Conservation (phyloP, 768 basidiomycete species). For the Mycena vulgaris region DNA sequence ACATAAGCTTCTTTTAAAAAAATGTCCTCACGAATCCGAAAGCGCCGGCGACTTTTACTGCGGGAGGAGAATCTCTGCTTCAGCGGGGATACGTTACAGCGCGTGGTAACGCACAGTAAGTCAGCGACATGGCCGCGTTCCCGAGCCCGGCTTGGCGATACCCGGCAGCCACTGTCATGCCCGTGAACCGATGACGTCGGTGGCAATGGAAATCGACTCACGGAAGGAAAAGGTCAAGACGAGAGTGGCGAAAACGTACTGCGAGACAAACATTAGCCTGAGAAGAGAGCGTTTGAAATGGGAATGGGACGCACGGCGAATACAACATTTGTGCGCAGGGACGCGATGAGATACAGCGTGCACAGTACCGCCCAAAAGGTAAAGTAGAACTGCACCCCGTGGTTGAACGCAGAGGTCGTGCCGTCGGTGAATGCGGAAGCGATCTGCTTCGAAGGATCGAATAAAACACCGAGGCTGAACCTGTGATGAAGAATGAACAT, state of each 20-base stretch:
- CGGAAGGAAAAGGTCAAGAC: conserved; percentile 28
- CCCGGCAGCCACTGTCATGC: conserved; percentile 2
- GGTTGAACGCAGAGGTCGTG: conserved; percentile 26
- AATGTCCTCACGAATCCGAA: conserved; percentile 35
- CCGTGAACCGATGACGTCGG: not conserved
- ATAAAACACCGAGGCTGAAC: conserved; percentile 33
- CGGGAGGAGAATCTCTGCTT: not conserved
- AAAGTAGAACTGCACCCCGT: conserved; percentile 35
- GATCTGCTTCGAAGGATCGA: conserved; percentile 36
- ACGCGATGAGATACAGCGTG: conserved; percentile 28
- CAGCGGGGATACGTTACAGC: not conserved
- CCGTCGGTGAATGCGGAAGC: conserved; percentile 25
- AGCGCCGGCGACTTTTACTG: conserved; percentile 33
- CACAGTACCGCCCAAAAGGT: conserved; percentile 33
- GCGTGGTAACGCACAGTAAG: conserved; percentile 8
- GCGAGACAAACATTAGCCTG: not conserved
- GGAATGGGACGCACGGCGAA: conserved; percentile 29
- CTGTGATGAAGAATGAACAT: conserved; percentile 1
- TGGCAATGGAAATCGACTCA: not conserved
- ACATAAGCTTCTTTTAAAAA: not conserved
- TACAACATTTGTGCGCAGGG: conserved; percentile 34
- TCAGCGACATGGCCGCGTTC: conserved; percentile 19
- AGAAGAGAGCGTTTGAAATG: not conserved
- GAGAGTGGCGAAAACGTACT: conserved; percentile 32
- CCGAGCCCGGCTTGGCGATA: conserved; percentile 23